Percentiles rank a stretch among this genome's conserved stretches.
Evolutionary conservation across 2,329 filamentous ascomycete genomes (phyloP).

Genomic region (Ophiosphaerella narmari): DNA sequence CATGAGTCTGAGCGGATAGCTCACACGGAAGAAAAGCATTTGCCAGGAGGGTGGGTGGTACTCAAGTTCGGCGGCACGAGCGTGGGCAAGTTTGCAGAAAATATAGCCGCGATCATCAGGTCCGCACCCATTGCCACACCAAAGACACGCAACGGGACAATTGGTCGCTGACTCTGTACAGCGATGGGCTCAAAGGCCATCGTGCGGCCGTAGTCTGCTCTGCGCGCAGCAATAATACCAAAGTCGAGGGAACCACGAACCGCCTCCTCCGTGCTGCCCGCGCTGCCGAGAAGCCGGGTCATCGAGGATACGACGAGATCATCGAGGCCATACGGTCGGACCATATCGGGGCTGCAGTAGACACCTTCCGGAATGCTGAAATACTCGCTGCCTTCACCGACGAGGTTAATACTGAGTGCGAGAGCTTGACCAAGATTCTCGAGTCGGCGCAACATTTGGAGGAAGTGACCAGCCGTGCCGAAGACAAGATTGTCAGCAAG

Average conservation of each 20-base stretch:
- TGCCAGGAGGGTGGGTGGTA: constrained; percentile 73
- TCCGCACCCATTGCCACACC: constrained; percentile 19
- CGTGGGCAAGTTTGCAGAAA: constrained; percentile 85
- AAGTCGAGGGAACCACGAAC: constrained; percentile 93
- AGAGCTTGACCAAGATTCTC: constrained; percentile 75
- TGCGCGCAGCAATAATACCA: constrained; percentile 90
- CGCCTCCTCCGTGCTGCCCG: constrained; percentile 56
- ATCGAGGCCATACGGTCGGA: constrained; percentile 82
- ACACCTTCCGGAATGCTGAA: constrained; percentile 45
- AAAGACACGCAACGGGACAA: neutral
- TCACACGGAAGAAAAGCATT: constrained; percentile 52
- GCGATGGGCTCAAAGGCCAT: constrained; percentile 63
- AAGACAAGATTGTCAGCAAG: constrained; percentile 82
- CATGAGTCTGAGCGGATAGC: constrained; percentile 46
- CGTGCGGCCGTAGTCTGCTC: constrained; percentile 94
- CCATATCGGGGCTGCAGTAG: constrained; percentile 74
- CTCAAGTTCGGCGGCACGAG: constrained; percentile 97
- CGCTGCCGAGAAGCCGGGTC: constrained; percentile 49
- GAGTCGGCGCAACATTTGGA: constrained; percentile 64
- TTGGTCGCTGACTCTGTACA: constrained; percentile 52
- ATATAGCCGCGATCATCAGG: constrained; percentile 67
- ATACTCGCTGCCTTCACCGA: constrained; percentile 61
- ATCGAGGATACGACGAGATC: constrained; percentile 68
- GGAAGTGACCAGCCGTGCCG: constrained; percentile 57
- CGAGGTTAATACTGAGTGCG: constrained; percentile 78